These are phyloP conservation scores for Moricandia arvensis DNA, from an alignment of 345 rosid genomes.

Conservation along the genomic window DNA sequence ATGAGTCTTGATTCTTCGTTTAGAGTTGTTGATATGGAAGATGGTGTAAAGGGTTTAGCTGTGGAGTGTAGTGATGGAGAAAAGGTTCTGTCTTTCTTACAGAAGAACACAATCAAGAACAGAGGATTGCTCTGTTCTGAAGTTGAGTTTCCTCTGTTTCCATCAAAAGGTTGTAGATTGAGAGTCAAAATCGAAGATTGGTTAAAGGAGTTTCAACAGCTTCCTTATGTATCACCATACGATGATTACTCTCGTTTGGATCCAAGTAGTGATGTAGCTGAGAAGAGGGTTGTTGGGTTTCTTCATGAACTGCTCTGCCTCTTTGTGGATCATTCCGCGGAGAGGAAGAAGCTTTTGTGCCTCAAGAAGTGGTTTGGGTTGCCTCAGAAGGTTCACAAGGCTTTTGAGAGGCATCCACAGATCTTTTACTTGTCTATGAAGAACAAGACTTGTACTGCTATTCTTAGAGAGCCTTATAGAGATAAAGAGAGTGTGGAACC, in stretches of 20 bases:
- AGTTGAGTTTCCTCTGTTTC: constrained; percentile 72
- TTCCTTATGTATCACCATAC: constrained; percentile 78
- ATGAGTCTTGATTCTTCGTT: constrained; percentile 48
- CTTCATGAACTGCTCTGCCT: constrained; percentile 78
- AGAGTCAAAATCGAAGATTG: constrained; percentile 67
- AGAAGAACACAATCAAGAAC: constrained; percentile 56
- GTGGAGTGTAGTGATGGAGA: constrained; percentile 41
- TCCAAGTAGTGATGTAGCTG: constrained; percentile 65
- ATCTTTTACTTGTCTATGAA: constrained; percentile 73
- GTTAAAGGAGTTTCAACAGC: constrained; percentile 65
- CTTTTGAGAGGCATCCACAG: constrained; percentile 88
- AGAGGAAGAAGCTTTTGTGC: constrained; percentile 72
- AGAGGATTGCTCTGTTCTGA: constrained; percentile 24
- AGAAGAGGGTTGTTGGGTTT: constrained; percentile 84
- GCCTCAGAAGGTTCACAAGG: constrained; percentile 79
- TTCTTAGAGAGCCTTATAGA: constrained; percentile 74
- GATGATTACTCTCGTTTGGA: constrained; percentile 67
- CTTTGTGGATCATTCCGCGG: constrained; percentile 82
- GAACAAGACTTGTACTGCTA: constrained; percentile 72
- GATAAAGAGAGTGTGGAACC: constrained; percentile 46
- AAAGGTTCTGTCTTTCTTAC: constrained; percentile 52
- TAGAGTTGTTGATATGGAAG: constrained; percentile 66
- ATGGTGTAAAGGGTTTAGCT: constrained; percentile 65
- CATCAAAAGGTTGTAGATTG: constrained; percentile 75
- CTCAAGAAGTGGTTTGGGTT: constrained; percentile 73